Evolutionary conservation across 116 monocot species (phyloP).

Genomic region (Iris pallida): DNA sequence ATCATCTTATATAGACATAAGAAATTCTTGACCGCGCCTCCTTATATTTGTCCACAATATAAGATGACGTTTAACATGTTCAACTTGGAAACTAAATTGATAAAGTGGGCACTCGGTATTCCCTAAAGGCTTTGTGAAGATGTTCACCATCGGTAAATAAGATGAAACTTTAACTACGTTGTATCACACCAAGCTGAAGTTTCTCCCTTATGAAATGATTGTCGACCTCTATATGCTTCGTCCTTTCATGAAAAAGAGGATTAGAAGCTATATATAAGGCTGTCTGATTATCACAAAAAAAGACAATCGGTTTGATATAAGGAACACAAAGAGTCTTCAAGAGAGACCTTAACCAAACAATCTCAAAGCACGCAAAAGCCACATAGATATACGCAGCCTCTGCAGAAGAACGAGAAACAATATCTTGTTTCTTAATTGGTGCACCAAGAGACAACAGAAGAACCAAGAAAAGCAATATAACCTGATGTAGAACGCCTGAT

Average conservation of each 20-base stretch:
- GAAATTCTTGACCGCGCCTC: too few relatives aligned
- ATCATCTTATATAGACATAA: too few relatives aligned
- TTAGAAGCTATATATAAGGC: neutral
- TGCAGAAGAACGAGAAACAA: neutral
- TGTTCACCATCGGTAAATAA: too few relatives aligned
- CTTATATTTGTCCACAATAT: too few relatives aligned
- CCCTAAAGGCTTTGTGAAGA: neutral
- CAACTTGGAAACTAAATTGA: neutral
- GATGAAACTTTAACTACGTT: too few relatives aligned
- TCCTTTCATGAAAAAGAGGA: slow-evolving; percentile 8
- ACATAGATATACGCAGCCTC: neutral
- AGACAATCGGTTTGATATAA: neutral
- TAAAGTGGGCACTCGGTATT: neutral
- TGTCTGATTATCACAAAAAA: neutral
- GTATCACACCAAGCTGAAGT: neutral
- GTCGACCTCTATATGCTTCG: slow-evolving; percentile 6
- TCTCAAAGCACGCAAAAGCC: neutral
- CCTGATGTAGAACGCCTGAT: neutral
- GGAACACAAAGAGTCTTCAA: neutral
- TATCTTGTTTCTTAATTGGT: neutral
- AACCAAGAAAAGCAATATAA: neutral
- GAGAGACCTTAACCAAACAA: too few relatives aligned
- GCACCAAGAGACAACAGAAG: neutral
- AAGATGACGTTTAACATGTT: too few relatives aligned
- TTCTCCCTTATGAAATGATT: neutral